Conservation (phyloP, 2,329 filamentous ascomycete species). For the Diaporthe sp. region DNA sequence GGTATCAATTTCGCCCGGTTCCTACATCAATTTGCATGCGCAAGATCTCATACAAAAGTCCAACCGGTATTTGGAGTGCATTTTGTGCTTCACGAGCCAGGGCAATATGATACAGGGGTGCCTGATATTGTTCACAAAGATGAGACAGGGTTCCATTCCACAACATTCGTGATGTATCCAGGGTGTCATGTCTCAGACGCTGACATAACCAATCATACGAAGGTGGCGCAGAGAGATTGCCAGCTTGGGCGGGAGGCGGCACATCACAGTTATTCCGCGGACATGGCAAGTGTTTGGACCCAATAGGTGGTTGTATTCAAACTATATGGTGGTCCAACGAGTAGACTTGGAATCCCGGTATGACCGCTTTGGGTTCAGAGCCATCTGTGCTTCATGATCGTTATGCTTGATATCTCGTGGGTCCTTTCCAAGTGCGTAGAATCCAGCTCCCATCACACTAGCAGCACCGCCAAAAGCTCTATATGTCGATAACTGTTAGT, state of each 20-base stretch:
- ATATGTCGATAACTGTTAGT: not conserved
- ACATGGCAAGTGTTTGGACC: not conserved
- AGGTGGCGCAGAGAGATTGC: too few species aligned
- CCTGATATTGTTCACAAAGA: too few species aligned
- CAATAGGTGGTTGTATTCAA: slow-evolving; percentile 3
- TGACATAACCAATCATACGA: not conserved
- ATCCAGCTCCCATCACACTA: slow-evolving; percentile 23
- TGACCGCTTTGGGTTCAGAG: slow-evolving; percentile 25
- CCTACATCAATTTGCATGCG: too few species aligned
- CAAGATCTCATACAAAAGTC: too few species aligned
- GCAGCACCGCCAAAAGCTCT: slow-evolving; percentile 25
- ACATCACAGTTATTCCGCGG: not conserved
- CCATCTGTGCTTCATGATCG: slow-evolving; percentile 21
- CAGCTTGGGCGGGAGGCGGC: too few species aligned
- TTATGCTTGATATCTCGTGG: slow-evolving; percentile 18
- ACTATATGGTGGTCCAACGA: slow-evolving; percentile 18
- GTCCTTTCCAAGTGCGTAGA: slow-evolving; percentile 24
- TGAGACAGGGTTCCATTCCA: not conserved
- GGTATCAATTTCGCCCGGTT: too few species aligned
- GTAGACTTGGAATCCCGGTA: slow-evolving; percentile 28
- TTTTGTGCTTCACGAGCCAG: too few species aligned
- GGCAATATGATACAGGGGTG: too few species aligned
- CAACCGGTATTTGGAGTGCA: too few species aligned
- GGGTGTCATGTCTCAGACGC: not conserved
- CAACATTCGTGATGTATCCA: not conserved